Evolutionary conservation across 805 yeast genomes (phyloP).

Genomic region (Nakazawaea ernobii): DNA sequence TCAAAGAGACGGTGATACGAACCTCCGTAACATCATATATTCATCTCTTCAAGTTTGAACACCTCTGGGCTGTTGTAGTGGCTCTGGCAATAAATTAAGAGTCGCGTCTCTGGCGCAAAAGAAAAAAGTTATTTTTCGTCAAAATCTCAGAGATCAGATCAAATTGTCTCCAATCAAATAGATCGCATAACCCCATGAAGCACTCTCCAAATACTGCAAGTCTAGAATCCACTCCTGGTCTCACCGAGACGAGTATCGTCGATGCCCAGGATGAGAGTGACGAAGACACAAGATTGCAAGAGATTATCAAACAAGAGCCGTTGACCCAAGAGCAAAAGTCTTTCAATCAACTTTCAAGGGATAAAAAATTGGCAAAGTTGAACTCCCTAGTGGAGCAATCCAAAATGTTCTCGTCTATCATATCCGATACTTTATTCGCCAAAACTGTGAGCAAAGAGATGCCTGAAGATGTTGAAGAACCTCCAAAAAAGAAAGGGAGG

Average conservation of each 20-base stretch:
- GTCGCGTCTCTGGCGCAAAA: too few species aligned
- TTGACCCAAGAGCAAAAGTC: slow-evolving; percentile 28
- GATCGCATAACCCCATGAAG: too few species aligned
- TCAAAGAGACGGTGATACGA: neutral
- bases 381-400: slow-evolving; percentile 80
- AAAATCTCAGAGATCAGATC: neutral
- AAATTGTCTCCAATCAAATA: neutral
- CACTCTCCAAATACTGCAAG: neutral
- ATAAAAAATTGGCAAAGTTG: slow-evolving; percentile 58
- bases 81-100: too few species aligned
- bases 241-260: neutral
- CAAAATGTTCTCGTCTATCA: slow-evolving; percentile 80
- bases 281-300: slow-evolving; percentile 20
- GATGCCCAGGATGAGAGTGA: slow-evolving; percentile 12
- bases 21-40: neutral
- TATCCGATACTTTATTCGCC: slow-evolving; percentile 69
- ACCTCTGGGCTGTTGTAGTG: too few species aligned
- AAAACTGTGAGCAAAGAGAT: slow-evolving; percentile 10
- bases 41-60: neutral
- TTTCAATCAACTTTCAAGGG: slow-evolving; percentile 42
- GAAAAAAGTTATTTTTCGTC: neutral
- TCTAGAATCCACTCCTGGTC: slow-evolving; percentile 1
- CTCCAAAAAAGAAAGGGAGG: slow-evolving; percentile 19
- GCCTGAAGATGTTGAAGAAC: slow-evolving; percentile 16
- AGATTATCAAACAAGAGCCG: slow-evolving; percentile 17